A percentile compares a stretch with the other conserved stretches of the same genome.
Conservation (phyloP, 164 flowering plant species). For the Sextonia rubra region DNA sequence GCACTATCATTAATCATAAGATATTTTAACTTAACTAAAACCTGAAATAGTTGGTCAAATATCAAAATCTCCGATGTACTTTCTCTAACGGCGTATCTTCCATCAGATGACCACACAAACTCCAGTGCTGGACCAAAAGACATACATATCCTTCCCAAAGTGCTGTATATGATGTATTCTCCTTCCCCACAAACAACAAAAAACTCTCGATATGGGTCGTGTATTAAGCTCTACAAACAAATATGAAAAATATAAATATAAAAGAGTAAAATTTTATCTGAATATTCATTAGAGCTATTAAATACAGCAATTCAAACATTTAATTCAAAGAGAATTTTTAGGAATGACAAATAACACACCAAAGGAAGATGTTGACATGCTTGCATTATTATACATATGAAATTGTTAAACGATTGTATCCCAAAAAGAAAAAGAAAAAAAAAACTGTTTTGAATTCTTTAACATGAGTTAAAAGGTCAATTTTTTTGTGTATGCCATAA, state of each 20-base stretch:
- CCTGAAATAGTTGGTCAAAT: constrained; percentile 86
- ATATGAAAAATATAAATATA: not conserved
- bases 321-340: too few relatives aligned
- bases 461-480: too few relatives aligned
- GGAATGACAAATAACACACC: too few relatives aligned
- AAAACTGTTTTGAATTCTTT: too few relatives aligned
- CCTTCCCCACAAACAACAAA: constrained; percentile 98
- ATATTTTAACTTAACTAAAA: constrained; percentile 15
- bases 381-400: too few relatives aligned
- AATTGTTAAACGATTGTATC: too few relatives aligned
- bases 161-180: constrained; percentile 85
- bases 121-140: constrained; percentile 98
- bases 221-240: constrained; percentile 77
- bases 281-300: too few relatives aligned
- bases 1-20: too few relatives aligned
- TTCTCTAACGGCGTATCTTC: constrained; percentile 95
- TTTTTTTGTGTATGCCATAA: too few relatives aligned
- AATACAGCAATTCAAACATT: too few relatives aligned
- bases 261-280: constrained; percentile 8
- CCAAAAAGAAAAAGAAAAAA: too few relatives aligned
- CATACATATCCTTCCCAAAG: constrained; percentile 97
- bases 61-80: constrained; percentile 89
- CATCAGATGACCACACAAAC: constrained; percentile 94
- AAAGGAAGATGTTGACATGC: too few relatives aligned
- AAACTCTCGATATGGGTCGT: constrained; percentile 95